These are phyloP conservation scores for Pterulicium gracile DNA, from an alignment of 1,284 basidiomycete species.

Conservation along the genomic window DNA sequence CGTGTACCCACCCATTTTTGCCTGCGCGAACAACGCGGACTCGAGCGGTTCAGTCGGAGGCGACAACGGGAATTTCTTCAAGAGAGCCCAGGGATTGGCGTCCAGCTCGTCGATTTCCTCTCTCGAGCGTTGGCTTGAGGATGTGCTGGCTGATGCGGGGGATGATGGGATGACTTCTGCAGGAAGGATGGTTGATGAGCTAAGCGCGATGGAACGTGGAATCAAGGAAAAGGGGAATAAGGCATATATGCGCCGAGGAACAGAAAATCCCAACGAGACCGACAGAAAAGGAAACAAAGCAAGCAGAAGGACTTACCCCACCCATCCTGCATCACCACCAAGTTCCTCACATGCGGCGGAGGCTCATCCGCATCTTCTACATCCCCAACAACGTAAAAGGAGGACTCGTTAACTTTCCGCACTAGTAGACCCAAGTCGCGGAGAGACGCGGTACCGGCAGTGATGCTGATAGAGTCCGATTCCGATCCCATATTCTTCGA, in stretches of 20 bases:
- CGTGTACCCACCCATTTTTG: neutral
- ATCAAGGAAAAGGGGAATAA: too few species aligned
- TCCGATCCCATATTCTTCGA: neutral
- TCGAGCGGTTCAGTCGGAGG: neutral
- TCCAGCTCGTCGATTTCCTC: conserved; percentile 1
- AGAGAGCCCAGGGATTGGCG: neutral
- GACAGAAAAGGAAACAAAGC: neutral
- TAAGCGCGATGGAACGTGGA: too few species aligned
- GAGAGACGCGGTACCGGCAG: neutral
- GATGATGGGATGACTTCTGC: neutral
- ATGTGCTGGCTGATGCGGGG: neutral
- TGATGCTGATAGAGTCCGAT: neutral
- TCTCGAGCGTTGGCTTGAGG: neutral
- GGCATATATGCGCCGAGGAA: too few species aligned
- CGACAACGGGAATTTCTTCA: neutral
- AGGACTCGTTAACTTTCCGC: neutral
- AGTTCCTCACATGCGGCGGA: neutral
- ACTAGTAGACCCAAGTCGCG: neutral
- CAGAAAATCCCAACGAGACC: neutral
- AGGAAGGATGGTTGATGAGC: too few species aligned
- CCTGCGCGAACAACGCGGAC: neutral
- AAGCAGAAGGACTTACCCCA: too few species aligned
- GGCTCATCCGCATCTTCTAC: neutral
- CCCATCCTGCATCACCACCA: neutral
- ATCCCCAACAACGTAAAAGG: too few species aligned